phyloP scores from a whole-genome alignment of 768 basidiomycete species.

The Lentinula guzmanii region DNA sequence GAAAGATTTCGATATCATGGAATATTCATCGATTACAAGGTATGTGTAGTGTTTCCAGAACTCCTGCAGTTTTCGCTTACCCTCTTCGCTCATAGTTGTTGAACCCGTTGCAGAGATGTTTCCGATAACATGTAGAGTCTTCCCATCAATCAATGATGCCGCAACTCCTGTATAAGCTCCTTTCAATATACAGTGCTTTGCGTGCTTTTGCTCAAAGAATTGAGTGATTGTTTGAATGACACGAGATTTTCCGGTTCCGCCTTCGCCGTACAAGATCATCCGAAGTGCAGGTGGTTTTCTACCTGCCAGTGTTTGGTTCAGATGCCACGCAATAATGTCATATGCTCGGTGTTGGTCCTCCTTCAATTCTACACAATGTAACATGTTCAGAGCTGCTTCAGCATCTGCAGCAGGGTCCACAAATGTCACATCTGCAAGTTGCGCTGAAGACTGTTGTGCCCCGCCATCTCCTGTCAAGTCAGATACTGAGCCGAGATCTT shows the following conservation, averaged over 20 bases:
- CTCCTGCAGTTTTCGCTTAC: too few species aligned
- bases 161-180: conserved; percentile 34
- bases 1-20: conserved; percentile 27
- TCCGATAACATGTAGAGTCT: conserved; percentile 27
- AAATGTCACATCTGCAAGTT: too few species aligned
- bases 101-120: conserved; percentile 12
- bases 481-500: too few species aligned
- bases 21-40: conserved; percentile 34
- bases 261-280: conserved; percentile 34
- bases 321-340: conserved; percentile 26
- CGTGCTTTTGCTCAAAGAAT: conserved; percentile 18
- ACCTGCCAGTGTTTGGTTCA: conserved; percentile 15
- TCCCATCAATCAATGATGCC: conserved; percentile 29
- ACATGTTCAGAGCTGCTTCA: background rate
- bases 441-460: too few species aligned
- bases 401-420: background rate
- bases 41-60: conserved; percentile 7
- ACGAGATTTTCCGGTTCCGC: conserved; percentile 38
- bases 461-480: too few species aligned
- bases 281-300: conserved; percentile 22
- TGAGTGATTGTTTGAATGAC: conserved; percentile 31
- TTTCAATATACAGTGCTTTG: conserved; percentile 18
- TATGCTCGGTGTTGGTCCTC: conserved; percentile 25
- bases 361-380: conserved; percentile 7
- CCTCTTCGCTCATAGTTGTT: too few species aligned